Percentiles rank a stretch among this genome's conserved stretches.
phyloP scores from a whole-genome alignment of 2,329 filamentous ascomycete genomes.

The Colletotrichum orbiculare region DNA sequence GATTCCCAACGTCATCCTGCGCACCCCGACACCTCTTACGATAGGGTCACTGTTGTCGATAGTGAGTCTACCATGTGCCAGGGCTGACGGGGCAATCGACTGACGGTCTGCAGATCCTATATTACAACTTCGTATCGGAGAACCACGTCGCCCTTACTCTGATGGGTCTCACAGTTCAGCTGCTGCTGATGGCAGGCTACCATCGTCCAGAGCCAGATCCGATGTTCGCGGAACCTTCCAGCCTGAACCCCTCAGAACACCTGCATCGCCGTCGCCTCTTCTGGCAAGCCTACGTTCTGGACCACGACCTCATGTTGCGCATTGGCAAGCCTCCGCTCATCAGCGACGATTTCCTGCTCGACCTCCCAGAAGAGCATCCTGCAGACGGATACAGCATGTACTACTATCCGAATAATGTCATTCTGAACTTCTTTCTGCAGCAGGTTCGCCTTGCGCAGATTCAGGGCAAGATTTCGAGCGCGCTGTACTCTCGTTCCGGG shows the following conservation, averaged over 20 bases:
- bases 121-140: conserved; percentile 28
- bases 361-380: conserved; percentile 31
- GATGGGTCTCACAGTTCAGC: conserved; percentile 19
- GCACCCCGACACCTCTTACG: conserved; percentile 17
- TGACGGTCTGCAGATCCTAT: conserved; percentile 6
- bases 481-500: conserved; percentile 19
- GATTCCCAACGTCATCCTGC: conserved; percentile 23
- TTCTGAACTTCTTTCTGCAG: conserved; percentile 31
- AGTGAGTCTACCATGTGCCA: not conserved
- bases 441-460: conserved; percentile 33
- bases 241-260: not conserved
- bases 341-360: conserved; percentile 30
- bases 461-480: conserved; percentile 12
- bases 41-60: conserved; percentile 23
- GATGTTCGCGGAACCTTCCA: not conserved
- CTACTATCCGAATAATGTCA: conserved; percentile 27
- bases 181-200: conserved; percentile 27
- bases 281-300: conserved; percentile 27
- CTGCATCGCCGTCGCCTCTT: conserved; percentile 28
- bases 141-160: conserved; percentile 20
- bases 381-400: conserved; percentile 28
- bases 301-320: conserved; percentile 26
- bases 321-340: conserved; percentile 33
- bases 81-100: not conserved
- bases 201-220: conserved; percentile 7